Conservation (phyloP, 2,329 filamentous ascomycete genomes). For the Cylindrodendrum hubeiense region DNA sequence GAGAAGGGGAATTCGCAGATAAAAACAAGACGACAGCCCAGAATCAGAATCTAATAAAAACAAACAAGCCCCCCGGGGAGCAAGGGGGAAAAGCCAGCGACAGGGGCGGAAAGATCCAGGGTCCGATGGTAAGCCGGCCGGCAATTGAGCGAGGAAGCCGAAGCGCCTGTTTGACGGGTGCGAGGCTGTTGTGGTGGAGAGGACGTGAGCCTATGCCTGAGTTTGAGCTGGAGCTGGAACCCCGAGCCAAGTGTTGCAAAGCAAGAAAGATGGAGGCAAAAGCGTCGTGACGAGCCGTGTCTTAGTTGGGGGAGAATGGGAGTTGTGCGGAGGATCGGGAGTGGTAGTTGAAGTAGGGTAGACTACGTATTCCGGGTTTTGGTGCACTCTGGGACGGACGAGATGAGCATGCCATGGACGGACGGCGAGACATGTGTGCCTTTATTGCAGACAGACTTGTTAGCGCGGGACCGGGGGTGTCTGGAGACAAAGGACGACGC, state of each 20-base stretch:
- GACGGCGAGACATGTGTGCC: slow-evolving; percentile 64
- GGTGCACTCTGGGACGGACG: slow-evolving; percentile 55
- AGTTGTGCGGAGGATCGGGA: slow-evolving; percentile 31
- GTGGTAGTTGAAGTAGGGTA: slow-evolving; percentile 56
- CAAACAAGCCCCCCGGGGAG: slow-evolving; percentile 3
- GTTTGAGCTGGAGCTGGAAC: neutral
- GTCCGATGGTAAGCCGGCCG: slow-evolving; percentile 5
- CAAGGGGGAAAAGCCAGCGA: slow-evolving; percentile 8
- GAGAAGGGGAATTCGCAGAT: slow-evolving; percentile 14
- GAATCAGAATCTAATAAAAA: slow-evolving; percentile 7
- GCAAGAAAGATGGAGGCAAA: neutral
- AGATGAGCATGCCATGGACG: slow-evolving; percentile 60
- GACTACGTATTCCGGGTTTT: slow-evolving; percentile 62
- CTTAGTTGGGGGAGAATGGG: slow-evolving; percentile 30
- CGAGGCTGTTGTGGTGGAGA: slow-evolving; percentile 6
- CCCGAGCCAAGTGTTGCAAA: neutral
- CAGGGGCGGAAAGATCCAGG: slow-evolving; percentile 13
- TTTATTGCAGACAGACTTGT: slow-evolving; percentile 71
- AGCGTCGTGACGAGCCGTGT: slow-evolving; percentile 14
- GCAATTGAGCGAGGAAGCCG: slow-evolving; percentile 9
- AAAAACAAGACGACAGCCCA: neutral
- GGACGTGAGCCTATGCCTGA: slow-evolving; percentile 2
- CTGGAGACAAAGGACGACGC: slow-evolving; percentile 54
- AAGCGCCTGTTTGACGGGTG: neutral
- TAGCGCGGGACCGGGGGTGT: slow-evolving; percentile 65